phyloP scores from a whole-genome alignment of 495 filamentous ascomycete genomes.

The Penicillium verhagenii region DNA sequence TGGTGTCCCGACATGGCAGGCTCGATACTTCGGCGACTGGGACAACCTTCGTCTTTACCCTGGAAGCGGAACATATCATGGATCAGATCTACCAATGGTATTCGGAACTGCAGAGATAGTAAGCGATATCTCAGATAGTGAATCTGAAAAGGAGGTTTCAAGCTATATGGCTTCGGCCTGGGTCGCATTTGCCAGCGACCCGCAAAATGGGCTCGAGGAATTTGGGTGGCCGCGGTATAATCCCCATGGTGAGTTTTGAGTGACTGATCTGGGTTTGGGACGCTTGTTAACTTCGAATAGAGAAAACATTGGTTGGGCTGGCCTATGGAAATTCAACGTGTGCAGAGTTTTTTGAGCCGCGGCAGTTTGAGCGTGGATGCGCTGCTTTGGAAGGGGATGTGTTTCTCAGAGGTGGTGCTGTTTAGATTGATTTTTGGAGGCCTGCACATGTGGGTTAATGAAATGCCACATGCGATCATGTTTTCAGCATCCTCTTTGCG shows the following conservation, averaged over 20 bases:
- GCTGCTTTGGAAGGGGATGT: neutral
- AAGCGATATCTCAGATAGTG: conserved; percentile 31
- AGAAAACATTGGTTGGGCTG: conserved; percentile 5
- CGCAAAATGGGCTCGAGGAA: conserved; percentile 37
- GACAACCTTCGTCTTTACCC: conserved; percentile 45
- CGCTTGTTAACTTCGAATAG: neutral
- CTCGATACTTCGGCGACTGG: conserved; percentile 52
- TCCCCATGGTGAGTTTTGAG: conserved; percentile 15
- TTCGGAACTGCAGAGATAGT: conserved; percentile 43
- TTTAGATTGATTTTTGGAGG: neutral
- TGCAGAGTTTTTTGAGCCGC: neutral
- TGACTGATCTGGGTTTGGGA: neutral
- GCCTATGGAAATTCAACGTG: conserved; percentile 1
- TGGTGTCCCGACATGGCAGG: conserved; percentile 47
- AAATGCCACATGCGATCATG: too few relatives aligned
- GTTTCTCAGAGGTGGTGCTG: conserved; percentile 1
- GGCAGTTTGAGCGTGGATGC: conserved; percentile 4
- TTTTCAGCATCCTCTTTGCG: too few relatives aligned
- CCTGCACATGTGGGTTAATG: neutral
- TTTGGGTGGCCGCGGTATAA: conserved; percentile 43
- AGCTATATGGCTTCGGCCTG: conserved; percentile 44
- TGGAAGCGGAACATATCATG: conserved; percentile 48
- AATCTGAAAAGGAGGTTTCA: conserved; percentile 29
- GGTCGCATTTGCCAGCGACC: conserved; percentile 52
- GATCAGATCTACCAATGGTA: conserved; percentile 46